Conservation (phyloP, 192 early-diverging fungal species). For the Fimicolochytrium jonesii region DNA sequence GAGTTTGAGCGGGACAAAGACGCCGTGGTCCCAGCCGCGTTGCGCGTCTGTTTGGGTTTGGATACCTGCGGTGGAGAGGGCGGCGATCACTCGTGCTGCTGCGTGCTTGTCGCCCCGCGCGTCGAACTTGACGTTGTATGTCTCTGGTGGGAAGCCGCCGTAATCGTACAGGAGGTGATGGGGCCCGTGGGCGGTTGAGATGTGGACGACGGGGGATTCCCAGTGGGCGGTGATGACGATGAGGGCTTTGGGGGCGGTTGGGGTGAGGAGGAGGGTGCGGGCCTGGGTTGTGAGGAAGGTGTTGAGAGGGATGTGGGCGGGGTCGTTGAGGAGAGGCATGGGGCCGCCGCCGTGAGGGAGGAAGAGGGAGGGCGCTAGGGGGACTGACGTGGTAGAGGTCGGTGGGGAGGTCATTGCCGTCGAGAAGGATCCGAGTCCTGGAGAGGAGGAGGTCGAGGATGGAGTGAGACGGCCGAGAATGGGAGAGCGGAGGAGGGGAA, state of each 20-base stretch:
- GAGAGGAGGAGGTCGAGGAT: too few species aligned
- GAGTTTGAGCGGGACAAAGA: constrained; percentile 48
- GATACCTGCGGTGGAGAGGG: constrained; percentile 34
- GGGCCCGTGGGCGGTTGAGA: constrained; percentile 10
- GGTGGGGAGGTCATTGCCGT: too few species aligned
- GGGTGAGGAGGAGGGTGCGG: background rate
- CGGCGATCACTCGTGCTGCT: constrained; percentile 29
- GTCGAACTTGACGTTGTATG: constrained; percentile 42
- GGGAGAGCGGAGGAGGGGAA: too few species aligned
- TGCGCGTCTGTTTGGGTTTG: constrained; percentile 12
- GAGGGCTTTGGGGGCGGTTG: constrained; percentile 25
- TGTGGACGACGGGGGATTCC: constrained; percentile 24
- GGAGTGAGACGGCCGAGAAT: too few species aligned
- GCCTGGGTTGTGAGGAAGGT: constrained; percentile 16
- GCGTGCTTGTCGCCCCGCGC: constrained; percentile 38
- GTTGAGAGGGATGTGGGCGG: constrained; percentile 16
- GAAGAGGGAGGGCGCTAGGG: constrained; percentile 28
- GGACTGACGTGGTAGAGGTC: too few species aligned
- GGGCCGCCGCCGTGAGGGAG: constrained; percentile 40
- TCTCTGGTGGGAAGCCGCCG: constrained; percentile 38
- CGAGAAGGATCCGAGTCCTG: too few species aligned
- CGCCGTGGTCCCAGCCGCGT: constrained; percentile 54
- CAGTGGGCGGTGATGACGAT: constrained; percentile 49
- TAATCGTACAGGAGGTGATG: constrained; percentile 50
- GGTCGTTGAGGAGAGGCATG: constrained; percentile 31